These are phyloP conservation scores for Brettanomyces sp. DNA, from an alignment of 805 yeast species.

Conservation along the genomic window DNA sequence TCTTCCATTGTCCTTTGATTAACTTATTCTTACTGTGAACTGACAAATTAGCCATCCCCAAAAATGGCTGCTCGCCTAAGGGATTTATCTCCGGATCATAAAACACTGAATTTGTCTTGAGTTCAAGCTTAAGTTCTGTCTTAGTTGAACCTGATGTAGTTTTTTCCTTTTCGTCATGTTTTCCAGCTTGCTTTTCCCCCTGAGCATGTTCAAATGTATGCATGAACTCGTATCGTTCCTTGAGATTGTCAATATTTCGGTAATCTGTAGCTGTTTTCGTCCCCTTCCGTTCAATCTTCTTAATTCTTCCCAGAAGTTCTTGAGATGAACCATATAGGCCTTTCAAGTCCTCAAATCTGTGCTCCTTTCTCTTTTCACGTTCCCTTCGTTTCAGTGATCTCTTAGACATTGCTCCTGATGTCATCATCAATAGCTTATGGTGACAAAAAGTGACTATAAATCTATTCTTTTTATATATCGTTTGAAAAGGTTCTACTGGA, in stretches of 20 bases:
- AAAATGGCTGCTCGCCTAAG: constrained; percentile 41
- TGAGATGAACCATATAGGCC: constrained; percentile 5
- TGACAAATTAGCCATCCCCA: constrained; percentile 15
- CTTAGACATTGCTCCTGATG: neutral
- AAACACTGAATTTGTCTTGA: constrained; percentile 35
- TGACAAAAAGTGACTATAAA: no score
- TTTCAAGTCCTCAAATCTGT: constrained; percentile 4
- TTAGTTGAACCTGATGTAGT: no score
- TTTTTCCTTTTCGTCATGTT: constrained; percentile 2
- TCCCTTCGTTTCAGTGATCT: constrained; percentile 1
- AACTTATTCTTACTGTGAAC: neutral
- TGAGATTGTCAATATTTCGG: constrained; percentile 10
- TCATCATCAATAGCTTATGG: no score
- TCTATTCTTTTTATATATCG: no score
- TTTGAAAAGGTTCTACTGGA: no score
- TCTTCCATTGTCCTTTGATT: neutral
- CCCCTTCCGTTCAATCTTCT: constrained; percentile 5
- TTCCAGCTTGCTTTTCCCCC: neutral
- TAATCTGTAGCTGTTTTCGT: constrained; percentile 9
- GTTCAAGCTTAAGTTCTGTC: neutral
- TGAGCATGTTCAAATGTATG: constrained; percentile 8
- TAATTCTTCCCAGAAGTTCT: constrained; percentile 7
- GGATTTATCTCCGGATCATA: constrained; percentile 64
- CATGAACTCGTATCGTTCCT: constrained; percentile 9
- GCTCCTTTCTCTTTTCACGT: constrained; percentile 4